Conservation (phyloP, 2,329 filamentous ascomycete genomes). For the Paecilomyces sp. region DNA sequence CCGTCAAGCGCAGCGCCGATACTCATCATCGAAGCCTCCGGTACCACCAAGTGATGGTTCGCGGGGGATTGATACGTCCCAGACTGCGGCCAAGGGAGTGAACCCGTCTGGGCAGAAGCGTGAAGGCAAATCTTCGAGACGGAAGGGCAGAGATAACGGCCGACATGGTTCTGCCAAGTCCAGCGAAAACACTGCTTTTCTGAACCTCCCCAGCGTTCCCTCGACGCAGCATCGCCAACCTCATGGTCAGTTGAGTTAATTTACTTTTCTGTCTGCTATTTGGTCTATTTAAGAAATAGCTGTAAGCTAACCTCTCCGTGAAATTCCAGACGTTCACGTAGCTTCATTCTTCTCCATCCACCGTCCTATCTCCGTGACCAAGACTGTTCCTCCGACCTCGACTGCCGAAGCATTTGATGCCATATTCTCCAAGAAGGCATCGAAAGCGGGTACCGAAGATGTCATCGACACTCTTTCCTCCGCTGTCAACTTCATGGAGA, state of each 20-base stretch:
- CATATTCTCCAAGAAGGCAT: slow-evolving; percentile 63
- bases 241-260: slow-evolving; percentile 31
- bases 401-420: slow-evolving; percentile 70
- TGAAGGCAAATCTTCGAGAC: slow-evolving; percentile 25
- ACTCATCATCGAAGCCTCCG: slow-evolving; percentile 43
- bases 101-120: slow-evolving; percentile 29
- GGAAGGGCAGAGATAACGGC: slow-evolving; percentile 28
- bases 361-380: slow-evolving; percentile 82
- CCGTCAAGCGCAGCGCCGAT: slow-evolving; percentile 35
- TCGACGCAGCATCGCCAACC: slow-evolving; percentile 43
- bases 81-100: slow-evolving; percentile 31
- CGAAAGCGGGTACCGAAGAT: slow-evolving; percentile 40
- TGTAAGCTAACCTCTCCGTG: neutral
- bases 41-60: slow-evolving; percentile 40
- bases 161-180: slow-evolving; percentile 27
- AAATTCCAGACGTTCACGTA: slow-evolving; percentile 65
- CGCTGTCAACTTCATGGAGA: slow-evolving; percentile 38
- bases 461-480: slow-evolving; percentile 61
- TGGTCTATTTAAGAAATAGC: neutral
- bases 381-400: slow-evolving; percentile 66
- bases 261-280: neutral
- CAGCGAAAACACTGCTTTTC: slow-evolving; percentile 30
- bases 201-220: slow-evolving; percentile 42
- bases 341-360: slow-evolving; percentile 95
- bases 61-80: slow-evolving; percentile 30